Base-by-base conservation (phyloP, 306 rosid genomes). In the Dicorynia guianensis region DNA sequence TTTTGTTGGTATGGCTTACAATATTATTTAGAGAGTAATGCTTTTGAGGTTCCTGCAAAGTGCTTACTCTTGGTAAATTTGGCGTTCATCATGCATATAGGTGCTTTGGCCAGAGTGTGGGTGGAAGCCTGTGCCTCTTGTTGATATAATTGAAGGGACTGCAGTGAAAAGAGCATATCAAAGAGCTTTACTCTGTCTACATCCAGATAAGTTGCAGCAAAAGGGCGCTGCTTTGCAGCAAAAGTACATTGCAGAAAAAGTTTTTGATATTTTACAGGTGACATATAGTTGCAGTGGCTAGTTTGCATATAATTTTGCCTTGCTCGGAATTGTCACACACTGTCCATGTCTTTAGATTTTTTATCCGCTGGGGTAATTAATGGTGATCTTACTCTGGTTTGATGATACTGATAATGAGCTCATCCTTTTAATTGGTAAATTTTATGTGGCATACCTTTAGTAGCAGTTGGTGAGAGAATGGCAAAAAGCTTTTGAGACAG, bases 141-240 rank as follows among this genome's bases (percentile, higher is more conserved):
- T 89, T 7, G 93, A 92, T 84, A 84, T 96, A 83, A 92, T 96
- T 30, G 99, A 96, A 79, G 98, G 96, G 63, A 92, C 80, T 42
- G 87, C 97, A 1, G 99, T 96, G 50, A 96, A 86, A 85, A 96
- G 97, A 87, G 75, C 98, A 19, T 96, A 96, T 78, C 99, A 96
- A 81, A 86, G 85, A 80, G 98, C 98, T 79, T 82, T 96, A 69
- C 96, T 96, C 25, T 90, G 91, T 76, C 85, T 96, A 43, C 99
- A 96, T 86, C 99, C 99, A 14, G 99, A 96, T 84, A 96, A 96
- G 81, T 88, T 96, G 80, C 99, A 90, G 79, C 99, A 96, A 83
- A 96, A 92, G 83, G 93, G 94, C 76, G 99, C 93, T 77, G 60
- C 93, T 72, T 79, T 89, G 19, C 81, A 85, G 44, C 93, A 92